phyloP scores from a whole-genome alignment of 768 basidiomycete species.

The Trametes cingulata region DNA sequence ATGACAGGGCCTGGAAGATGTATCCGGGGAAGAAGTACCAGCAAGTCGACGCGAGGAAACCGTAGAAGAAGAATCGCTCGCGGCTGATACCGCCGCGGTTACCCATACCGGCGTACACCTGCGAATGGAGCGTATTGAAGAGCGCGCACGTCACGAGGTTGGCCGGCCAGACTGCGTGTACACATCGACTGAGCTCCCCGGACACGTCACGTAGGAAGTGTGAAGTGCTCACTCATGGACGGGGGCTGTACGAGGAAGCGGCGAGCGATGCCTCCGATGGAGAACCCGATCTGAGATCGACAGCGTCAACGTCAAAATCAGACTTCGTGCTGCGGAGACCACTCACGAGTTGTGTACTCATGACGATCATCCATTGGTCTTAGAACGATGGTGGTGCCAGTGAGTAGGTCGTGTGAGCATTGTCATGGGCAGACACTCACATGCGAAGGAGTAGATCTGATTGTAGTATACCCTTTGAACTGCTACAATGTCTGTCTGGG shows the following conservation, averaged over 20 bases:
- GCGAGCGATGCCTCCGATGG: slow-evolving; percentile 72
- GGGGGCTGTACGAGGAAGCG: slow-evolving; percentile 72
- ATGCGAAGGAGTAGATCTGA: slow-evolving; percentile 53
- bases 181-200: neutral
- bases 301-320: neutral
- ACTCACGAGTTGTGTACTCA: slow-evolving; percentile 73
- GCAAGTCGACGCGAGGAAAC: slow-evolving; percentile 52
- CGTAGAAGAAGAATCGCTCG: slow-evolving; percentile 74
- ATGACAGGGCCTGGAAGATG: slow-evolving; percentile 78
- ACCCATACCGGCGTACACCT: slow-evolving; percentile 64
- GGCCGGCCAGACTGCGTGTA: slow-evolving; percentile 59
- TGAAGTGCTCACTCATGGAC: slow-evolving; percentile 41
- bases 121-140: slow-evolving; percentile 78
- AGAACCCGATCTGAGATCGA: slow-evolving; percentile 67
- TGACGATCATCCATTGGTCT: slow-evolving; percentile 81
- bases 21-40: slow-evolving; percentile 78
- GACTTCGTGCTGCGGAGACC: slow-evolving; percentile 33
- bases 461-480: slow-evolving; percentile 73
- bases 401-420: neutral
- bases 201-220: neutral
- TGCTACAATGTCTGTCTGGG: slow-evolving; percentile 65
- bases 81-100: slow-evolving; percentile 63
- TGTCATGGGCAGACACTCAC: slow-evolving; percentile 29
- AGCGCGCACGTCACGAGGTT: slow-evolving; percentile 74
- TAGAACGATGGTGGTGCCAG: neutral